Conservation (phyloP, 2,329 filamentous ascomycete species). For the Uncinocarpus reesii region DNA sequence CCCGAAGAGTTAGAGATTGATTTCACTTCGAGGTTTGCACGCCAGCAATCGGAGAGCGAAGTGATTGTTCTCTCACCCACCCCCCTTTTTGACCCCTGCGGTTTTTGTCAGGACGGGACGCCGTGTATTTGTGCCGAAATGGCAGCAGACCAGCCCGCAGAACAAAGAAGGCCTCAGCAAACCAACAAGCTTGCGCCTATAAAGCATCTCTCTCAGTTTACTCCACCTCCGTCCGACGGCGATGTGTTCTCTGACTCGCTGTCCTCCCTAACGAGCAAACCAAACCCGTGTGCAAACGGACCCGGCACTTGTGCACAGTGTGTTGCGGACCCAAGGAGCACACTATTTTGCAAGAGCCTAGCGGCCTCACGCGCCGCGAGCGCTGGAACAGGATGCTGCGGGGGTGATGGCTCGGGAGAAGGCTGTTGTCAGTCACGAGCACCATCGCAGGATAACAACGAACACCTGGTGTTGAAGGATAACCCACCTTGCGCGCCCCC, state of each 20-base stretch:
- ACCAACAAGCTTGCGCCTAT: slow-evolving; percentile 37
- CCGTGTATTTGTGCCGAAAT: slow-evolving; percentile 72
- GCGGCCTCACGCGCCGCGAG: slow-evolving; percentile 48
- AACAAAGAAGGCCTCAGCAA: slow-evolving; percentile 37
- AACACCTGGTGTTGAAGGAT: slow-evolving; percentile 14
- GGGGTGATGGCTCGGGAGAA: slow-evolving; percentile 49
- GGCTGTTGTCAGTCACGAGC: slow-evolving; percentile 50
- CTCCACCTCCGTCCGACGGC: slow-evolving; percentile 44
- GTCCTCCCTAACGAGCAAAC: slow-evolving; percentile 26
- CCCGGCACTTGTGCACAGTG: slow-evolving; percentile 74
- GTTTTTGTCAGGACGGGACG: slow-evolving; percentile 72
- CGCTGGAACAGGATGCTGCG: slow-evolving; percentile 35
- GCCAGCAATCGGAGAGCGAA: slow-evolving; percentile 25
- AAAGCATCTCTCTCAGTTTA: slow-evolving; percentile 40
- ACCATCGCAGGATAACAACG: slow-evolving; percentile 22
- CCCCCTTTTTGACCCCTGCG: slow-evolving; percentile 58
- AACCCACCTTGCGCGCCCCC: slow-evolving; percentile 29
- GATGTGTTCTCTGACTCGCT: slow-evolving; percentile 48
- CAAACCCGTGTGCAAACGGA: slow-evolving; percentile 50
- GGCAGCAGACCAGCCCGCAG: slow-evolving; percentile 35
- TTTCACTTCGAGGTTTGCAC: slow-evolving; percentile 58
- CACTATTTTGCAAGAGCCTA: slow-evolving; percentile 71
- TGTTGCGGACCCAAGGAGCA: slow-evolving; percentile 64
- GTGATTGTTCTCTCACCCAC: slow-evolving; percentile 27
- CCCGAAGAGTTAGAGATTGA: slow-evolving; percentile 56